These are phyloP conservation scores for Fusarium nisikadoi DNA, from an alignment of 2,329 filamentous ascomycete genomes.

Conservation along the genomic window DNA sequence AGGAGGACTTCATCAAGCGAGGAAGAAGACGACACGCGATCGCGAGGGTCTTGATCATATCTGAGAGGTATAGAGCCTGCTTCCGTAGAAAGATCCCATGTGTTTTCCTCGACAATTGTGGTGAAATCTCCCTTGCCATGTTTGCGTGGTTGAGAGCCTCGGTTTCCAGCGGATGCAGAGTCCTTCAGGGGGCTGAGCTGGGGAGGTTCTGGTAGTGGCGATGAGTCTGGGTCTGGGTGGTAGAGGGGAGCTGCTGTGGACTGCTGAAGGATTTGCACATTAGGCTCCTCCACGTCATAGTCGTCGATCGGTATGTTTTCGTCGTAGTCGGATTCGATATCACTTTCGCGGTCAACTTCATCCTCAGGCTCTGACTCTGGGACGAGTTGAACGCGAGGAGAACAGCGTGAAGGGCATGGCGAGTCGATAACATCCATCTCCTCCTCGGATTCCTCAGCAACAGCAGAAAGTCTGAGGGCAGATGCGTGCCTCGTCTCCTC, in stretches of 20 bases:
- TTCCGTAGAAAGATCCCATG: conserved; percentile 53
- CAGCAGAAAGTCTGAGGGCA: conserved; percentile 55
- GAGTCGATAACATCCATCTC: conserved; percentile 40
- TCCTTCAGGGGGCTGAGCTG: conserved; percentile 64
- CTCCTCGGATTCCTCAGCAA: conserved; percentile 60
- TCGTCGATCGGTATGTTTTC: conserved; percentile 59
- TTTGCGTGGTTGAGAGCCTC: conserved; percentile 46
- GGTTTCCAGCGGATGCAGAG: conserved; percentile 62
- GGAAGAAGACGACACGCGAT: conserved; percentile 44
- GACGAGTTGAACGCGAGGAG: conserved; percentile 26
- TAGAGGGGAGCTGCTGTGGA: conserved; percentile 49
- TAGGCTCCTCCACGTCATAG: conserved; percentile 54
- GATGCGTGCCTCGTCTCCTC: conserved; percentile 57
- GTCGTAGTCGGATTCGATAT: conserved; percentile 56
- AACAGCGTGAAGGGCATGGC: conserved; percentile 43
- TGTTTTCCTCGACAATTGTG: conserved; percentile 61
- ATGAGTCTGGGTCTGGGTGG: conserved; percentile 50
- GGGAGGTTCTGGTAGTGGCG: conserved; percentile 59
- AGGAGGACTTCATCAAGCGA: conserved; percentile 51
- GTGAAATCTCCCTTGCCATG: conserved; percentile 55
- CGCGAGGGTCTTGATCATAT: conserved; percentile 15
- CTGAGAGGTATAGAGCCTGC: conserved; percentile 17
- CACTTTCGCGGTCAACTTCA: conserved; percentile 47
- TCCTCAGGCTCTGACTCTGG: conserved; percentile 39
- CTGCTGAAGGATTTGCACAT: conserved; percentile 58